A percentile compares a stretch with the other conserved stretches of the same genome.
Conservation (phyloP, 192 early-diverging fungal species). For the Paraglomus occultum region DNA sequence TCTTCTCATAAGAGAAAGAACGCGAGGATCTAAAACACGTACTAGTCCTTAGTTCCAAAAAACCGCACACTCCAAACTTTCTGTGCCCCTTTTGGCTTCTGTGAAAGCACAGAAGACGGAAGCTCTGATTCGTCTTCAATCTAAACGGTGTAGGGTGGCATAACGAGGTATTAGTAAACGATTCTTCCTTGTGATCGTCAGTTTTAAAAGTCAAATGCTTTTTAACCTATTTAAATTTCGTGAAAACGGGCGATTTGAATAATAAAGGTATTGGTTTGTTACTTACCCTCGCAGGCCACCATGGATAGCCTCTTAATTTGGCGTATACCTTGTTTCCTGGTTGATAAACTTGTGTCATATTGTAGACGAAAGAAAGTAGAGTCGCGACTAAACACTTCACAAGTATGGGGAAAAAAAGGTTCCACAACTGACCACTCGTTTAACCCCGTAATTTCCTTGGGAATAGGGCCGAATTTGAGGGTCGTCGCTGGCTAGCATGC, state of each 20-base stretch:
- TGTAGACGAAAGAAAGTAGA: too few relatives aligned
- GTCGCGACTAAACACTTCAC: too few relatives aligned
- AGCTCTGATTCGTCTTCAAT: constrained; percentile 41
- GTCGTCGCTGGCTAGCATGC: too few relatives aligned
- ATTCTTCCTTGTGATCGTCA: not conserved
- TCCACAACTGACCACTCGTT: too few relatives aligned
- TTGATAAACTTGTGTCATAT: constrained; percentile 29
- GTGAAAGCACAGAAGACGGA: constrained; percentile 36
- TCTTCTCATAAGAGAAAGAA: too few relatives aligned
- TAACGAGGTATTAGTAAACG: not conserved
- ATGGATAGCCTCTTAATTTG: constrained; percentile 58
- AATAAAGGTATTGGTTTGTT: not conserved
- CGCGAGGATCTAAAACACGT: constrained; percentile 27
- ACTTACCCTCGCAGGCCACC: constrained; percentile 65
- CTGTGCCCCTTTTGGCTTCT: constrained; percentile 41
- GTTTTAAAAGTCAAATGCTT: not conserved
- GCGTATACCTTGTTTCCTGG: constrained; percentile 56
- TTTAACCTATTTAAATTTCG: not conserved
- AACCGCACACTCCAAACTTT: constrained; percentile 42
- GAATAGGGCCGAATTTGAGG: too few relatives aligned
- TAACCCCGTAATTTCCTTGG: too few relatives aligned
- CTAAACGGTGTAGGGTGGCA: constrained; percentile 11
- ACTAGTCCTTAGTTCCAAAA: constrained; percentile 48
- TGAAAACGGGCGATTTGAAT: not conserved
- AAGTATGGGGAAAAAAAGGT: too few relatives aligned